phyloP scores from a whole-genome alignment of 495 filamentous ascomycete genomes.

The Pyrenopolyporus hunteri region DNA sequence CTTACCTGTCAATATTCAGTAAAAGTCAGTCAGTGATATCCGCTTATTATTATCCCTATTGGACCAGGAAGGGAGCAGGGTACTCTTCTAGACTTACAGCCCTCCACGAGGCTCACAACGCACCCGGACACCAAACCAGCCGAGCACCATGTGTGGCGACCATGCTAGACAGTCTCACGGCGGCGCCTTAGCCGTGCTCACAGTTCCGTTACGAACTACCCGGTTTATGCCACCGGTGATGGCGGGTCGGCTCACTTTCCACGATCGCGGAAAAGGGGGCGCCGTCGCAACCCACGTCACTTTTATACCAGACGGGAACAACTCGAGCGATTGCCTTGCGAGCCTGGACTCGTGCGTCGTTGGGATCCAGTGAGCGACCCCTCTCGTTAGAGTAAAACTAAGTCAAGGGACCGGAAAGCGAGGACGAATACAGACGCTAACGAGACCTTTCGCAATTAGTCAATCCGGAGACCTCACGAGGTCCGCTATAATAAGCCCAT shows the following conservation, averaged over 20 bases:
- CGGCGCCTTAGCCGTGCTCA: conserved; percentile 44
- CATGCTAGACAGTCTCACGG: conserved; percentile 23
- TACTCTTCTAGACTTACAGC: no score
- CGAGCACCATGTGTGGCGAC: conserved; percentile 34
- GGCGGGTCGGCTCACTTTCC: conserved; percentile 38
- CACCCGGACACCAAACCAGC: neutral
- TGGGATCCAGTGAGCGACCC: conserved; percentile 42
- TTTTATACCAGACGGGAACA: conserved; percentile 23
- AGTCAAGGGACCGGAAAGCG: neutral
- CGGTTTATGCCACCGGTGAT: conserved; percentile 5
- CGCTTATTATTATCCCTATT: no score
- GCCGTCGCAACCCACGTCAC: conserved; percentile 36
- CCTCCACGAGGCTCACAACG: neutral
- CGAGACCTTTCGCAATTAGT: conserved; percentile 35
- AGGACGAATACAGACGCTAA: neutral
- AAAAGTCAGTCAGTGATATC: no score
- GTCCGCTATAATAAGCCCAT: conserved; percentile 42
- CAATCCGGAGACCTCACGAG: conserved; percentile 46
- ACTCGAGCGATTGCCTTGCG: neutral
- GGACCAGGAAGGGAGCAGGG: no score
- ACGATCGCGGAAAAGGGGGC: conserved; percentile 29
- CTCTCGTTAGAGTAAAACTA: neutral
- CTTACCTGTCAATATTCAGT: no score
- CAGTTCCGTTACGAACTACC: conserved; percentile 13
- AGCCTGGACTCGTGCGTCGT: conserved; percentile 30